Conservation (phyloP, 2,329 filamentous ascomycete species). For the Byssochlamys sp. region DNA sequence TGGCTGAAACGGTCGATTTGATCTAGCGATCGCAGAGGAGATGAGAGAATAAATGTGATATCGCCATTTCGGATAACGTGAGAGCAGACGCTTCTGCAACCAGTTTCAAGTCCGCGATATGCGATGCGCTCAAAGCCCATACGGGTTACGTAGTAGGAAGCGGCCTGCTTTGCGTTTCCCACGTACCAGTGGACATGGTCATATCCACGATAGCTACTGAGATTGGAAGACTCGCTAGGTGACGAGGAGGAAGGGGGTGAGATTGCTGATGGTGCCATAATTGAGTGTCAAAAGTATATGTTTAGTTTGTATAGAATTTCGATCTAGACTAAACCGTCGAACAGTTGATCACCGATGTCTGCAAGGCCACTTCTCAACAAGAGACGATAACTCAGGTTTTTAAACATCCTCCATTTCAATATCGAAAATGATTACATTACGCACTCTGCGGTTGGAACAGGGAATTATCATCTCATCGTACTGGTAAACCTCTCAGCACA, state of each 20-base stretch:
- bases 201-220: conserved; percentile 60
- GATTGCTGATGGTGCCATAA: conserved; percentile 16
- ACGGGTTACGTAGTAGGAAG: conserved; percentile 74
- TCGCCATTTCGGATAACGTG: conserved; percentile 52
- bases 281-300: not conserved
- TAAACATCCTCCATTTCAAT: not conserved
- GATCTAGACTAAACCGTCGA: not conserved
- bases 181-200: conserved; percentile 95
- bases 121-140: conserved; percentile 79
- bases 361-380: not conserved
- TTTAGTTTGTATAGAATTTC: not conserved
- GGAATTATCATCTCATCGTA: not conserved
- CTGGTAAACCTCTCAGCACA: not conserved
- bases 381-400: not conserved
- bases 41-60: conserved; percentile 36
- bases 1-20: conserved; percentile 46
- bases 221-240: conserved; percentile 7
- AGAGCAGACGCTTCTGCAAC: conserved; percentile 67
- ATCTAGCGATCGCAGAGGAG: conserved; percentile 49
- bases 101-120: conserved; percentile 81
- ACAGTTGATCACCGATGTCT: not conserved
- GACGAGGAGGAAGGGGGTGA: conserved; percentile 22
- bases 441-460: not conserved
- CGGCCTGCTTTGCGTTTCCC: conserved; percentile 91
- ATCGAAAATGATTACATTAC: not conserved